These are phyloP conservation scores for Croton setiger DNA, from an alignment of 441 rosid genomes.

Conservation along the genomic window DNA sequence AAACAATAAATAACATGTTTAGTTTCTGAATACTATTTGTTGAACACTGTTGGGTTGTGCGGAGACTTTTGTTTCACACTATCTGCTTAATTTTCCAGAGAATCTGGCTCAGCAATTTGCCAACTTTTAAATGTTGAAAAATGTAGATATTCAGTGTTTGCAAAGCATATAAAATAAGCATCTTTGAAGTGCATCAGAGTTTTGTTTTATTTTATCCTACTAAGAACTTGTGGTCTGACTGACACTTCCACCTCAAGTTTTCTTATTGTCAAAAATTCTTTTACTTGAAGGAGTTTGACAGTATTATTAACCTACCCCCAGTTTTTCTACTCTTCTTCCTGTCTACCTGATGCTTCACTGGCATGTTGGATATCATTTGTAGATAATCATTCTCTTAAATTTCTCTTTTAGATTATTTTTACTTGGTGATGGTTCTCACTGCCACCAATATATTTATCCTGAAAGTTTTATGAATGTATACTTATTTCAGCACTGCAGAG, in stretches of 20 bases:
- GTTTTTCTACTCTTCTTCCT: neutral
- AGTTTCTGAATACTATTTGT: neutral
- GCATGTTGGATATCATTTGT: neutral
- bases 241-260: neutral
- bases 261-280: neutral
- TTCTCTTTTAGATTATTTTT: neutral
- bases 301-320: neutral
- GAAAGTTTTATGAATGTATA: conserved; percentile 18
- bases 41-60: neutral
- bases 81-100: neutral
- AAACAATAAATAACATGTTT: neutral
- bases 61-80: neutral
- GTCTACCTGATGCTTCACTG: neutral
- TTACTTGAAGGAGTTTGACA: neutral
- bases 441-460: neutral
- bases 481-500: conserved; percentile 60
- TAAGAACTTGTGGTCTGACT: neutral
- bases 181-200: neutral
- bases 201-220: neutral
- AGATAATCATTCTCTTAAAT: neutral
- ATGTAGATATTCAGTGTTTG: neutral
- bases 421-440: neutral
- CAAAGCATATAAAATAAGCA: neutral
- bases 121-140: neutral
- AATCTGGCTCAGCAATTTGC: conserved; percentile 3